Evolutionary conservation across 352 stramenopile genomes (phyloP).

Genomic region (Phytopythium mirpurense): DNA sequence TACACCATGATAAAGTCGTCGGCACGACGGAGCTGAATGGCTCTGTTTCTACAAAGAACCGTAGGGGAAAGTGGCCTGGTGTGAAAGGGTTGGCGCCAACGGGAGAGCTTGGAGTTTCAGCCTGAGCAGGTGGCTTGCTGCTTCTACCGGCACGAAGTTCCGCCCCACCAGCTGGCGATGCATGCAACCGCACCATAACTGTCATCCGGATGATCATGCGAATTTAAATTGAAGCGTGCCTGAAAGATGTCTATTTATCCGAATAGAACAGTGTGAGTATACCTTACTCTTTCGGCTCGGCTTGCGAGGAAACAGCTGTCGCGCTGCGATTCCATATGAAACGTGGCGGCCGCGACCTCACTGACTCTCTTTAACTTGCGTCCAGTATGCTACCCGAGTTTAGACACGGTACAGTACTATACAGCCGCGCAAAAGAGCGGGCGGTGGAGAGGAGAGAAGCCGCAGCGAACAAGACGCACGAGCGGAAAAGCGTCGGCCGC

Average conservation of each 20-base stretch:
- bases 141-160: conserved; percentile 7
- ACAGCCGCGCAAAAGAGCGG: not conserved
- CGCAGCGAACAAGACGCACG: not conserved
- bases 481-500: not conserved
- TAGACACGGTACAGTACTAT: too few relatives aligned
- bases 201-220: not conserved
- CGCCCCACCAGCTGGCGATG: conserved; percentile 6
- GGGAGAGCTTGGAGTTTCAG: not conserved
- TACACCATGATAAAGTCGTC: not conserved
- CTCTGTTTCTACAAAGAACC: too few relatives aligned
- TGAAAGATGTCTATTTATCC: not conserved
- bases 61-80: not conserved
- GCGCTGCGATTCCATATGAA: not conserved
- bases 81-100: not conserved
- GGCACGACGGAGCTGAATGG: too few relatives aligned
- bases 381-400: not conserved
- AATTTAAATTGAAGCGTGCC: not conserved
- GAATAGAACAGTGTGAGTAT: not conserved
- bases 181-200: not conserved
- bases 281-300: not conserved
- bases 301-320: conserved; percentile 2
- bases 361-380: conserved; percentile 9
- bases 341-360: too few relatives aligned
- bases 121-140: not conserved
- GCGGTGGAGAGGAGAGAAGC: not conserved